These are phyloP conservation scores for Paspalum notatum DNA, from an alignment of 176 grass and related monocot genomes.

Conservation along the genomic window DNA sequence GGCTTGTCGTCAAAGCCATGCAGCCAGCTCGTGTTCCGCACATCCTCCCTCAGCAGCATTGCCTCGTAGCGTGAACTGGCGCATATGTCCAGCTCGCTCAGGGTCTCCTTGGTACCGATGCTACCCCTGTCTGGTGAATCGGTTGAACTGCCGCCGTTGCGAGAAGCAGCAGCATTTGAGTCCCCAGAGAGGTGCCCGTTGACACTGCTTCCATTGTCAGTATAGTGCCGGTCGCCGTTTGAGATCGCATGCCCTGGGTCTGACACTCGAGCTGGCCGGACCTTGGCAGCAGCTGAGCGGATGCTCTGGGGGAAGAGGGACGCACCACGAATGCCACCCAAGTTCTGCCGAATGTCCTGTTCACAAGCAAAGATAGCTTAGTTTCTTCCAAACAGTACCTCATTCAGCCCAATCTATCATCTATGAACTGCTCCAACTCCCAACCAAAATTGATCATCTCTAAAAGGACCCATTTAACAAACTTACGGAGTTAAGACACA, in stretches of 20 bases:
- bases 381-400: conserved; percentile 1
- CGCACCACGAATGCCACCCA: conserved; percentile 79
- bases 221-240: conserved; percentile 39
- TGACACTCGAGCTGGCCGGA: conserved; percentile 51
- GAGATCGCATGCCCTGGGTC: conserved; percentile 51
- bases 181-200: conserved; percentile 54
- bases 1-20: conserved; percentile 76
- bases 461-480: background rate
- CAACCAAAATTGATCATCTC: background rate
- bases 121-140: conserved; percentile 66
- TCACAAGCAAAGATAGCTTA: conserved; percentile 5
- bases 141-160: conserved; percentile 49
- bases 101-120: conserved; percentile 61
- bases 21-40: conserved; percentile 82
- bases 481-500: background rate
- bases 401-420: background rate
- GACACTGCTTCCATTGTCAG: conserved; percentile 62
- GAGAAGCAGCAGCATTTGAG: conserved; percentile 44
- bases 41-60: conserved; percentile 82
- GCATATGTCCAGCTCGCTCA: conserved; percentile 77
- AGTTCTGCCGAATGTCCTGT: conserved; percentile 92
- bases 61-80: conserved; percentile 80
- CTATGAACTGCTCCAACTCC: background rate
- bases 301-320: conserved; percentile 96
- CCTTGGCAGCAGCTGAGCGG: conserved; percentile 60